Conservation (phyloP, 345 rosid species). For the Arabis hirsuta region DNA sequence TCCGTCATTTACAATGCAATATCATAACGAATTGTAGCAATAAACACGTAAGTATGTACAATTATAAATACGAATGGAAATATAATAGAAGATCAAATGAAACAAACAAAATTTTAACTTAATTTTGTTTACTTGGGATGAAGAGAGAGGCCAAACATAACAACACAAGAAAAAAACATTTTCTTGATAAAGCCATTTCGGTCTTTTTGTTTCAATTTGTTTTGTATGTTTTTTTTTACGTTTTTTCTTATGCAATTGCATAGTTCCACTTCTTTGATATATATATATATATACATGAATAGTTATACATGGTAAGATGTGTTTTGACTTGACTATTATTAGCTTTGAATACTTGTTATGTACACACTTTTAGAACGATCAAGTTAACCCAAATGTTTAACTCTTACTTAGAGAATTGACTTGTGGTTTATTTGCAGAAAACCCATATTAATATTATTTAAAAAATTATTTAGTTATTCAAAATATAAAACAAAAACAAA, state of each 20-base stretch:
- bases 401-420: too few relatives aligned
- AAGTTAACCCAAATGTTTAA: too few relatives aligned
- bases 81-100: background rate
- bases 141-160: background rate
- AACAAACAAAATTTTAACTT: background rate
- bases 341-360: too few relatives aligned
- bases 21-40: background rate
- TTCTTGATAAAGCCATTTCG: background rate
- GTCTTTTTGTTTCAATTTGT: background rate
- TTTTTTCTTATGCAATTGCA: background rate
- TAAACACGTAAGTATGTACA: background rate
- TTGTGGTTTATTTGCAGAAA: too few relatives aligned
- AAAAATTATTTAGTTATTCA: too few relatives aligned
- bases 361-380: too few relatives aligned
- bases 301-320: background rate
- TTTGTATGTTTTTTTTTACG: too few relatives aligned
- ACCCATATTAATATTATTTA: too few relatives aligned
- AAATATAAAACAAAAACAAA: too few relatives aligned
- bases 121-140: slow-evolving; percentile 8
- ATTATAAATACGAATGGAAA: background rate
- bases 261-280: background rate
- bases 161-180: background rate
- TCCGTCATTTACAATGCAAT: background rate
- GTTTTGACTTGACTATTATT: slow-evolving; percentile 1
- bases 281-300: background rate